A percentile compares a stretch with the other conserved stretches of the same genome.
These are phyloP conservation scores for Mesotaenium endlicherianum DNA, from an alignment of 139 green algal genomes.

Conservation along the genomic window DNA sequence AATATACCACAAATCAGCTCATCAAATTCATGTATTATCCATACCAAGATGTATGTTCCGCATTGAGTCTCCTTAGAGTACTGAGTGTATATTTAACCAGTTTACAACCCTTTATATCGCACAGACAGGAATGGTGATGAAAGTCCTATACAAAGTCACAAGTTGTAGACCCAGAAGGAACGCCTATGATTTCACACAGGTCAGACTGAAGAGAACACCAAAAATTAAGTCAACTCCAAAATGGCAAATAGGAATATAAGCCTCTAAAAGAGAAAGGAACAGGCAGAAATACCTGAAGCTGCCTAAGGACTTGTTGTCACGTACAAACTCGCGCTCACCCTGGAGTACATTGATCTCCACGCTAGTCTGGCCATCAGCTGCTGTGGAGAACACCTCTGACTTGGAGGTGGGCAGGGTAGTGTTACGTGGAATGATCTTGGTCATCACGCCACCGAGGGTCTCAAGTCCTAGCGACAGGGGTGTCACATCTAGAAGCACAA, in stretches of 20 bases:
- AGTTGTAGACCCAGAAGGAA: too few relatives aligned
- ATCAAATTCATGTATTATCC: not conserved
- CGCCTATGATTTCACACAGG: too few relatives aligned
- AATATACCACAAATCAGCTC: not conserved
- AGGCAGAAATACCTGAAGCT: conserved; percentile 65
- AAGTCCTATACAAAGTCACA: too few relatives aligned
- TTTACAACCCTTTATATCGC: too few relatives aligned
- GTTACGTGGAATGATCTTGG: conserved; percentile 95
- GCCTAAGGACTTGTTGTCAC: conserved; percentile 96
- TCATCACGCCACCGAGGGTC: conserved; percentile 96
- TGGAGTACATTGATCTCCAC: conserved; percentile 99
- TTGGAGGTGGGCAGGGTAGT: conserved; percentile 97
- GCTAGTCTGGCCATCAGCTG: conserved; percentile 88
- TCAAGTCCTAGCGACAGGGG: conserved; percentile 94
- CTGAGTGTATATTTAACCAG: too few relatives aligned
- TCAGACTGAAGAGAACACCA: too few relatives aligned
- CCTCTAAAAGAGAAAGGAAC: too few relatives aligned
- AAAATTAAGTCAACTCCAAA: too few relatives aligned
- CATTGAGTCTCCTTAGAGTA: too few relatives aligned
- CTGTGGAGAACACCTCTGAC: conserved; percentile 94
- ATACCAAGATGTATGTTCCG: not conserved
- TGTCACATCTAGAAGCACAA: conserved; percentile 97
- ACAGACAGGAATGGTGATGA: too few relatives aligned
- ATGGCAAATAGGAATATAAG: too few relatives aligned
- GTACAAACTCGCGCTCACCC: conserved; percentile 80